Conservation (phyloP, 306 rosid genomes). For the Dalbergia cultrata region DNA sequence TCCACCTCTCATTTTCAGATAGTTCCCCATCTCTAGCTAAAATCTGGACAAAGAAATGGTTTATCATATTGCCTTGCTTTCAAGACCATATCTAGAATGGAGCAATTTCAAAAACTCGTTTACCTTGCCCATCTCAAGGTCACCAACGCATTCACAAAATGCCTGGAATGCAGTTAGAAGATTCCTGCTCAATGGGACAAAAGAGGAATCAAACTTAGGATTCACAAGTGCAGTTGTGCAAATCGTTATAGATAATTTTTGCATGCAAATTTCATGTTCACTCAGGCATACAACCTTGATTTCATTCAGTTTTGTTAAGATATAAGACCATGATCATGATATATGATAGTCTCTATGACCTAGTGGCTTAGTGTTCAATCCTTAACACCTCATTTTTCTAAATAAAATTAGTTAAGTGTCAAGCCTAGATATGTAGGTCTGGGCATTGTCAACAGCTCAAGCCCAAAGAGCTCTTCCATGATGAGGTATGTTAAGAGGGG, state of each 20-base stretch:
- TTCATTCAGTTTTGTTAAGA: not conserved
- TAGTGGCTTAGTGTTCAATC: not conserved
- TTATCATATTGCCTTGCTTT: slow-evolving; percentile 42
- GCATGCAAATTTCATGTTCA: slow-evolving; percentile 24
- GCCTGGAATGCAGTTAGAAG: slow-evolving; percentile 96
- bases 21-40: slow-evolving; percentile 95
- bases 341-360: not conserved
- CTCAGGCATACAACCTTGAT: not conserved
- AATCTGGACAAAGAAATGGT: slow-evolving; percentile 61
- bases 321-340: not conserved
- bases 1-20: slow-evolving; percentile 92
- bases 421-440: not conserved
- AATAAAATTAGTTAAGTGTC: not conserved
- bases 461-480: no score
- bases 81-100: slow-evolving; percentile 37
- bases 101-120: slow-evolving; percentile 39
- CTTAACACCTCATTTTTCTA: not conserved
- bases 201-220: slow-evolving; percentile 24
- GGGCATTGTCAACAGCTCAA: not conserved
- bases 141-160: slow-evolving; percentile 98
- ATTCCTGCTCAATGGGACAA: slow-evolving; percentile 64
- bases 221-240: slow-evolving; percentile 10
- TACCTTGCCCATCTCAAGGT: slow-evolving; percentile 99
- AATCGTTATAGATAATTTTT: not conserved
- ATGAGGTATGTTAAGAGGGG: not conserved